These are phyloP conservation scores for Articulospora tetracladia DNA, from an alignment of 495 filamentous ascomycete genomes.

Conservation along the genomic window DNA sequence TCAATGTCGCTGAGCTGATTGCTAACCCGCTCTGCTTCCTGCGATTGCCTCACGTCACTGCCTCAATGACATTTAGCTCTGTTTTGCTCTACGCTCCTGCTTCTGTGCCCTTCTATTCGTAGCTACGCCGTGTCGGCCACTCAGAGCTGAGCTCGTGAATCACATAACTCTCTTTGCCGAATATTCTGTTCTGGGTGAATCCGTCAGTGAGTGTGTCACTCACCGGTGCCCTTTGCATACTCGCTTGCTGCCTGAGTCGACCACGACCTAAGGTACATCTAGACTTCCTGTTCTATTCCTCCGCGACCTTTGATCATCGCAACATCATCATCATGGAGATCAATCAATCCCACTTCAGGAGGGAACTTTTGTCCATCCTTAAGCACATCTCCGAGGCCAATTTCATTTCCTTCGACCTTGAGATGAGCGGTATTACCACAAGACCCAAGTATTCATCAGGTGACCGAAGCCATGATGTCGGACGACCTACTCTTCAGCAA, in stretches of 20 bases:
- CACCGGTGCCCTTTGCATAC: not conserved
- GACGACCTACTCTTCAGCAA: conserved; percentile 47
- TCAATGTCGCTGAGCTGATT: too few species aligned
- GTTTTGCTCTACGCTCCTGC: not conserved
- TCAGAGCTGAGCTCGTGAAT: not conserved
- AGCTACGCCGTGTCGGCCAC: not conserved
- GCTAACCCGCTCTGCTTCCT: not conserved
- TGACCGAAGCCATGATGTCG: conserved; percentile 8
- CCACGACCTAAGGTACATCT: not conserved
- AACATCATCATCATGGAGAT: conserved; percentile 57
- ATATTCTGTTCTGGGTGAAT: not conserved
- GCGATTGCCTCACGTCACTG: not conserved
- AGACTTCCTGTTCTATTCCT: not conserved
- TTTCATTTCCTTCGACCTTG: conserved; percentile 72
- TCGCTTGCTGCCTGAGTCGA: not conserved
- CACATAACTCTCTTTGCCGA: not conserved
- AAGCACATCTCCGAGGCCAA: conserved; percentile 52
- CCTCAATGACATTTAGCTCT: not conserved
- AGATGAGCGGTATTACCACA: conserved; percentile 65
- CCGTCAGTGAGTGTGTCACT: not conserved
- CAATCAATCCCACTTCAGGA: conserved; percentile 46
- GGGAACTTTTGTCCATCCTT: conserved; percentile 55
- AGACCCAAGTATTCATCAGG: not conserved
- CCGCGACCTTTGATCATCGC: not conserved
- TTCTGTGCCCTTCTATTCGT: not conserved